These are phyloP conservation scores for Beauveria sp. DNA, from an alignment of 2,329 filamentous ascomycete species.

Conservation along the genomic window DNA sequence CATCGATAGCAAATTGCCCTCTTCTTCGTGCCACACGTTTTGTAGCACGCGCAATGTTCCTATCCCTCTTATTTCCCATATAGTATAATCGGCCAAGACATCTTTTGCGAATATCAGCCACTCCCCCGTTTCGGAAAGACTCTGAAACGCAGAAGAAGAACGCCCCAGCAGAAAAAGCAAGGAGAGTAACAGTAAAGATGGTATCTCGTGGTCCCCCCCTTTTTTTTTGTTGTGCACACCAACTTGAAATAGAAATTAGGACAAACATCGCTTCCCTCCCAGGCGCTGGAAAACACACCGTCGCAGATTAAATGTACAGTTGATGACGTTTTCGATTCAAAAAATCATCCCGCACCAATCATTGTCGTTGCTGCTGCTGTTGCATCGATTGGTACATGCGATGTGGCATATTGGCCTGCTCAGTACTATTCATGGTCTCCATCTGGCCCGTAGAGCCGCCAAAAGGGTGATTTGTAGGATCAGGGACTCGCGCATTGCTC, in stretches of 20 bases:
- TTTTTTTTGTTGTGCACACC: background rate
- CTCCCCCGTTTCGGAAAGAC: too few species aligned
- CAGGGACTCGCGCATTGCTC: background rate
- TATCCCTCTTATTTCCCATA: background rate
- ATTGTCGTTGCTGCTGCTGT: slow-evolving; percentile 11
- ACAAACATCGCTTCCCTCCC: slow-evolving; percentile 1
- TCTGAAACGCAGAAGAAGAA: background rate
- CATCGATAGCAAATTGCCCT: background rate
- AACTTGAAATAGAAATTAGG: background rate
- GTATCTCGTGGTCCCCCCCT: background rate
- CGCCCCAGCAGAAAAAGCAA: background rate
- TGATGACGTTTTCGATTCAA: background rate
- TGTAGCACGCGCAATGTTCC: background rate
- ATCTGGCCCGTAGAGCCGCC: slow-evolving; percentile 7
- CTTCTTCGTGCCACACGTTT: background rate
- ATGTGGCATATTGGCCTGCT: slow-evolving; percentile 9
- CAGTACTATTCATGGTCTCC: background rate
- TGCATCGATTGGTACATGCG: slow-evolving; percentile 12
- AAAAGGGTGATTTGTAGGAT: slow-evolving; percentile 3
- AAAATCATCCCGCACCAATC: background rate
- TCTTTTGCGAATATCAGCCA: background rate
- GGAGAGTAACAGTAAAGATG: background rate
- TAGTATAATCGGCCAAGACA: background rate
- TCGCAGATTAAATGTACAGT: slow-evolving; percentile 6
- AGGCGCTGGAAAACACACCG: background rate